These are phyloP conservation scores for Phytophthora europaea DNA, from an alignment of 352 stramenopile genomes.

Conservation along the genomic window DNA sequence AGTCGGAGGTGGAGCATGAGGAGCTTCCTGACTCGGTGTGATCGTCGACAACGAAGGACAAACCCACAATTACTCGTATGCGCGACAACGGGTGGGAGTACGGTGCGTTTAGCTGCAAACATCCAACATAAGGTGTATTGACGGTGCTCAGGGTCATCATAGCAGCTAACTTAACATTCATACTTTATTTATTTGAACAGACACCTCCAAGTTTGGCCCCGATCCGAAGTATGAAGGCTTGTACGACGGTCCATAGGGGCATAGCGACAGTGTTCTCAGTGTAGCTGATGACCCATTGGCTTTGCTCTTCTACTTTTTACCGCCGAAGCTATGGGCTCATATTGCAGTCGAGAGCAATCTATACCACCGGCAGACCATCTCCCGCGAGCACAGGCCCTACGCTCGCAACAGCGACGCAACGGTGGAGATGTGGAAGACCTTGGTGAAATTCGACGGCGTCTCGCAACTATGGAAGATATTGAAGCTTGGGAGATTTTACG, in stretches of 20 bases:
- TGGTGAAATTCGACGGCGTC: not conserved
- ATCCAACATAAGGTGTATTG: too few species aligned
- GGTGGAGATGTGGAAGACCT: not conserved
- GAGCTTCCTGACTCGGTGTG: too few species aligned
- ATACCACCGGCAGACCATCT: conserved; percentile 2
- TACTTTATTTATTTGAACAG: not conserved
- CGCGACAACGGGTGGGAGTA: too few species aligned
- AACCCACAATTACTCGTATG: too few species aligned
- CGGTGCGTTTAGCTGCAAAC: too few species aligned
- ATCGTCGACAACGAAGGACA: too few species aligned
- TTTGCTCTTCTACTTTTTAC: conserved; percentile 12
- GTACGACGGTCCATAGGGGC: conserved; percentile 1
- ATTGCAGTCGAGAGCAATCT: conserved; percentile 5
- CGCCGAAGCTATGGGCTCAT: not conserved
- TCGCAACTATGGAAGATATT: not conserved
- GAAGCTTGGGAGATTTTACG: conserved; percentile 4
- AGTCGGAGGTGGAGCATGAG: too few species aligned
- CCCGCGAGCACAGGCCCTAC: not conserved
- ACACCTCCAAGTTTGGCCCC: not conserved
- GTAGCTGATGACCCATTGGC: conserved; percentile 14
- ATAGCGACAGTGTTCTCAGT: not conserved
- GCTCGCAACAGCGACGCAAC: not conserved
- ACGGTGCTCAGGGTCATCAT: too few species aligned
- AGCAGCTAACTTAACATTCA: conserved; percentile 5
- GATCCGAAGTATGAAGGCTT: not conserved